Evolutionary conservation across 371 early-diverging fungal species (phyloP), one percentile per base, ranked within the genome.

Genomic region (Mortierella sp.): DNA sequence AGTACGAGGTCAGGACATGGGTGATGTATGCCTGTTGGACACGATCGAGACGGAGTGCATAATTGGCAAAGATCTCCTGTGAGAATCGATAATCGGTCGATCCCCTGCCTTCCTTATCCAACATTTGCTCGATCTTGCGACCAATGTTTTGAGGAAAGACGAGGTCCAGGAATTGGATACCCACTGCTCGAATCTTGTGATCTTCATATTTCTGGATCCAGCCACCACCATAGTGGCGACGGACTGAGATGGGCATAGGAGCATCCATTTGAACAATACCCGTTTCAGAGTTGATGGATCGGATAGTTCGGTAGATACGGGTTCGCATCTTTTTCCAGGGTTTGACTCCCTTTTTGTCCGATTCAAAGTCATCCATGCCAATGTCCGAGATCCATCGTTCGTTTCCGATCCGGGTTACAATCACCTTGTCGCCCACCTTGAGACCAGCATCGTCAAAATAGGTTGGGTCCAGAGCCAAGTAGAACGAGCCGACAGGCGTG

Each of bases 1-100:
- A 86, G 80, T 72, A 84, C 0, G 82, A 81, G 0, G 84, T 74
- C 2, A 72, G 66, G 25, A 84, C 75, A 25, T 81, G 74, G 7
- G 74, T 72, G 57, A 84, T 47, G 70, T 85, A 86, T 30, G 82
- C 74, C 51, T 86, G 83, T 51, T 82, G 82, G 25, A 76, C 83
- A 12, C 68, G 56, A 28, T 86, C 81, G 57, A 84, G 51, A 0
- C 68, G 64, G 0, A 86, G 62, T 12, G 83, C 73, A 4, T 83
- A 72, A 56, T 84, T 84, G 57, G 82, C 72, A 75, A 84, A 86
- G 68, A 84, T 77, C 57, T 84, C 86, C 21, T 72, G 62, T 1
- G 85, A 81, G 75, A 86, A 84, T n/a, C 84, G 75, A 69, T 86
- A 86, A 56, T 86, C 86, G 29, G 74, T 75, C 69, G 82, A 81